Percentiles rank a stretch among this genome's conserved stretches.
These are phyloP conservation scores for Theileria orientalis DNA, from an alignment of 169 alveolate species.

Conservation along the genomic window DNA sequence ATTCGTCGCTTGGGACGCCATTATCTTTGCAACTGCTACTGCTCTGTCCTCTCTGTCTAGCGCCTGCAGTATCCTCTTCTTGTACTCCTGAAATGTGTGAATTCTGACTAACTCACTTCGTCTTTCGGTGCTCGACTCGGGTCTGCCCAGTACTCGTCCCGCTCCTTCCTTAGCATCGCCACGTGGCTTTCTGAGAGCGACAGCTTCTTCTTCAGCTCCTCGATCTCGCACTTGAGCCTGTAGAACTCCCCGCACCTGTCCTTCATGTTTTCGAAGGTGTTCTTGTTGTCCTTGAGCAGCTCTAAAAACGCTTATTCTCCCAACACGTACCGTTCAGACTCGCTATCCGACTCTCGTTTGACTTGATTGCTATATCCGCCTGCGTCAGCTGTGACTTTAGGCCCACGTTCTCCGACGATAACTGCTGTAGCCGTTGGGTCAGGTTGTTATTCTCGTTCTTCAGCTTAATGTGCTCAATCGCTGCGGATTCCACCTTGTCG, in stretches of 20 bases:
- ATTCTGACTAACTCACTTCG: slow-evolving; percentile 1
- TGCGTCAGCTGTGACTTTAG: slow-evolving; percentile 36
- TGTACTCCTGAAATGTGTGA: neutral
- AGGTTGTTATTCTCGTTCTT: slow-evolving; percentile 32
- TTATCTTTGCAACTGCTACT: slow-evolving; percentile 43
- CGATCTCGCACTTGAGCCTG: slow-evolving; percentile 29
- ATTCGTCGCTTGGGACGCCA: slow-evolving; percentile 32
- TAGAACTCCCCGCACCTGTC: slow-evolving; percentile 28
- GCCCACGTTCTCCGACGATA: slow-evolving; percentile 38
- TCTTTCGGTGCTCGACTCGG: neutral
- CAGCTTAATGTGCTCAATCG: slow-evolving; percentile 36
- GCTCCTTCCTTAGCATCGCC: slow-evolving; percentile 35
- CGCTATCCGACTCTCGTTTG: slow-evolving; percentile 37
- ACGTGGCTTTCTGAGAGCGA: slow-evolving; percentile 26
- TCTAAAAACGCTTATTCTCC: slow-evolving; percentile 7
- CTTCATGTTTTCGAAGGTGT: slow-evolving; percentile 56
- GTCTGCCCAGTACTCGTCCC: slow-evolving; percentile 37
- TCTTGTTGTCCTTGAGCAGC: slow-evolving; percentile 41
- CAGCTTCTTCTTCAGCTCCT: slow-evolving; percentile 27
- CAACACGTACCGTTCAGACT: slow-evolving; percentile 37
- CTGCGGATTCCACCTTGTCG: slow-evolving; percentile 34
- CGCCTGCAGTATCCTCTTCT: slow-evolving; percentile 52
- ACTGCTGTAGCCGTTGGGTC: slow-evolving; percentile 21
- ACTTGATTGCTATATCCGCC: slow-evolving; percentile 46
- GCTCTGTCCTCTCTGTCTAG: slow-evolving; percentile 57